Base-by-base conservation (phyloP, 495 filamentous ascomycete species). In the Bathelium albidoporum region DNA sequence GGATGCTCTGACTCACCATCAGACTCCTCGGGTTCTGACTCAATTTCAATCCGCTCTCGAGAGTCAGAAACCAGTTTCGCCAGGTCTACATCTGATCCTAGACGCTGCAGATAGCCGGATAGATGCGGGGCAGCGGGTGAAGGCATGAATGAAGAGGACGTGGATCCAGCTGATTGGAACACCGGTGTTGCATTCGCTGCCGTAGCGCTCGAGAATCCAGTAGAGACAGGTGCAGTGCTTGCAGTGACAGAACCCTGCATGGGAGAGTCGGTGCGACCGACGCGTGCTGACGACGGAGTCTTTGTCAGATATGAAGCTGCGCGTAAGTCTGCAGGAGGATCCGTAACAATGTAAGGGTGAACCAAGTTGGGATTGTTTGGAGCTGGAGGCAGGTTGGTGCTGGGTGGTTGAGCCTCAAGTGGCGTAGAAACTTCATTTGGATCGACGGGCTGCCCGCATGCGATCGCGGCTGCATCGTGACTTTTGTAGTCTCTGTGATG, bases 391-490 rank as follows among this genome's bases (percentile, higher is more conserved):
- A 22, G 31, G 22, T 2, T 20, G 22, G 24, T n/a, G 31, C n/a
- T 62, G 32, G 43, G 43, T 29, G 45, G 66, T 32, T 64, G 64
- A n/a, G 63, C 34, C 28, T 68, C 65, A 2, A 58, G 22, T 16
- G 59, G 65, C 18, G 64, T 63, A 36, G 66, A 63, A 22, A 62
- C 62, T 52, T 75, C 73, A 39, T 69, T 55, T 52, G 68, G 68
- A 28, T 95, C 89, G 52, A 96, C 85, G 1, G 87, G 83, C 65
- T 89, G 84, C 32, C 94, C 94, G 61, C 89, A 93, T 26, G 87
- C 89, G 36, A 90, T 79, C n/a, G 94, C 94, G 45, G 94, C 94
- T 61, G 89, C 90, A 70, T 97, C 92, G 69, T 98, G 94, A 69
- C 90, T 97, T 69, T 90, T 87, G 77, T 89, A 97, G 60, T 91